phyloP scores from a whole-genome alignment of 805 yeast genomes.

The Lachancea thermotolerans region DNA sequence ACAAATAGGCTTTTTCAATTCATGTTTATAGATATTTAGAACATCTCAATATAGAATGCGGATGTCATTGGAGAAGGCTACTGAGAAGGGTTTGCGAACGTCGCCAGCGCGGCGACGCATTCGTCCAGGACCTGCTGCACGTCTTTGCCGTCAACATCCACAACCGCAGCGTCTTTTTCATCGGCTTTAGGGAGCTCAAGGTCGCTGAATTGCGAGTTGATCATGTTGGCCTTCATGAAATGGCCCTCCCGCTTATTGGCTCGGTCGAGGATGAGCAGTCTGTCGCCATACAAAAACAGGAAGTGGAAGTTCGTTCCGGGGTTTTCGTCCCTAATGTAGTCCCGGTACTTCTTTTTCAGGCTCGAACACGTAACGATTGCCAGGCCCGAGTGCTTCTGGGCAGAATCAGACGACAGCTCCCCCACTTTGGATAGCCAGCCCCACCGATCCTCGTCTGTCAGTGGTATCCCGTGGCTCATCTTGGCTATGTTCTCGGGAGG shows the following conservation, averaged over 20 bases:
- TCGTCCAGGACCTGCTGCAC: slow-evolving; percentile 20
- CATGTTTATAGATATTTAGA: too few species aligned
- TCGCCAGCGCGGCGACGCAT: slow-evolving; percentile 6
- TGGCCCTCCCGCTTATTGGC: slow-evolving; percentile 64
- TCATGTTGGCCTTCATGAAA: slow-evolving; percentile 84
- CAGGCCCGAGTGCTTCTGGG: slow-evolving; percentile 30
- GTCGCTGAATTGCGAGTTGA: slow-evolving; percentile 66
- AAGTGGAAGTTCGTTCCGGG: slow-evolving; percentile 43
- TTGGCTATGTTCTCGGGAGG: slow-evolving; percentile 67
- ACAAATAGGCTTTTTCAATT: too few species aligned
- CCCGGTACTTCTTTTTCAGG: slow-evolving; percentile 68
- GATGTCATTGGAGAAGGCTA: too few species aligned
- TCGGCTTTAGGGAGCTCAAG: slow-evolving; percentile 59
- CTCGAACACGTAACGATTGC: slow-evolving; percentile 77
- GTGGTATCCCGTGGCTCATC: slow-evolving; percentile 75
- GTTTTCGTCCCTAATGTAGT: slow-evolving; percentile 39
- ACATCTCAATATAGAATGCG: too few species aligned
- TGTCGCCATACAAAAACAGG: slow-evolving; percentile 60
- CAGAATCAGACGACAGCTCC: slow-evolving; percentile 33
- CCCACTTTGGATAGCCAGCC: slow-evolving; percentile 68
- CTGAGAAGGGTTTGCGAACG: neutral
- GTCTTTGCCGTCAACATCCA: slow-evolving; percentile 26
- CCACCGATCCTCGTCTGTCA: slow-evolving; percentile 88
- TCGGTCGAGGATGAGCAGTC: slow-evolving; percentile 53
- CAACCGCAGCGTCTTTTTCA: slow-evolving; percentile 26